Percentiles rank a stretch among this genome's conserved stretches.
These are phyloP conservation scores for Coemansia sp. DNA, from an alignment of 192 early-diverging fungal genomes.

Conservation along the genomic window DNA sequence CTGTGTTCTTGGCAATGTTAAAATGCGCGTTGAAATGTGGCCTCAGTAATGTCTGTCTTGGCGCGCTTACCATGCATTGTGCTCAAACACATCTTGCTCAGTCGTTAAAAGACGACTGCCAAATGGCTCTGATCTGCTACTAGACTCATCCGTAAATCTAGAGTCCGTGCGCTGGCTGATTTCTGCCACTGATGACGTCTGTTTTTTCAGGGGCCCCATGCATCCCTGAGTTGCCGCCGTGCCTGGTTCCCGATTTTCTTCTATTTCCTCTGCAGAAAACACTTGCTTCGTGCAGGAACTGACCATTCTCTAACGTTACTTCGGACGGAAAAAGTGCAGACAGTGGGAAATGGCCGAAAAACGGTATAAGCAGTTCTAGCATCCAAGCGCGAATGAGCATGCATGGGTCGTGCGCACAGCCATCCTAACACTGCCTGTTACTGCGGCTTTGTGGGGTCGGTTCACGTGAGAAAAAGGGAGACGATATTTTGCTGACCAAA, in stretches of 20 bases:
- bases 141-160: background rate
- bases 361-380: background rate
- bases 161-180: slow-evolving; percentile 17
- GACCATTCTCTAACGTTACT: background rate
- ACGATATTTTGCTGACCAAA: slow-evolving; percentile 11
- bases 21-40: background rate
- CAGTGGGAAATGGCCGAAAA: background rate
- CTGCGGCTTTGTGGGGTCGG: slow-evolving; percentile 17
- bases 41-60: background rate
- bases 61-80: slow-evolving; percentile 85
- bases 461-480: slow-evolving; percentile 16
- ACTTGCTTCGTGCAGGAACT: background rate
- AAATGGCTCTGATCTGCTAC: slow-evolving; percentile 52
- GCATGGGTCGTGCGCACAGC: background rate
- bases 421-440: background rate
- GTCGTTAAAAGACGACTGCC: slow-evolving; percentile 73
- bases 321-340: background rate
- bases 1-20: background rate
- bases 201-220: slow-evolving; percentile 33
- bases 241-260: slow-evolving; percentile 10
- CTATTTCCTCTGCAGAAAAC: slow-evolving; percentile 2
- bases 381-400: background rate
- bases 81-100: slow-evolving; percentile 75
- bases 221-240: slow-evolving; percentile 1
- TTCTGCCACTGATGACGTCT: slow-evolving; percentile 42